Evolutionary conservation across 2,329 filamentous ascomycete genomes (phyloP).

Genomic region (Cladobotryum protrusum): DNA sequence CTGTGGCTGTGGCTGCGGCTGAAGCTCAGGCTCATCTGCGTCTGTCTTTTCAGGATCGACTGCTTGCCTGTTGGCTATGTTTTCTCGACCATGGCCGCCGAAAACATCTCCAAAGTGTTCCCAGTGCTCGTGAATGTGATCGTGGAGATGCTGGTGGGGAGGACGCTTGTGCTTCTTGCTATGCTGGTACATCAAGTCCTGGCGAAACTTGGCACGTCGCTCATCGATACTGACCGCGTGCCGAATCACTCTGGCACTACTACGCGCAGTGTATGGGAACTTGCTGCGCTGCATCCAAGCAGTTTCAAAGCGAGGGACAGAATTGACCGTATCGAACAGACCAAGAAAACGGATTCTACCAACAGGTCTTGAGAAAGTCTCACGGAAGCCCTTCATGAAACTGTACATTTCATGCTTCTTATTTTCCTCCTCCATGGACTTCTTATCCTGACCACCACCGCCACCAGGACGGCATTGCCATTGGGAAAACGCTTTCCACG

Average conservation of each 20-base stretch:
- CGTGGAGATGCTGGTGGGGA: conserved; percentile 18
- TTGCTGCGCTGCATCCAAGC: conserved; percentile 73
- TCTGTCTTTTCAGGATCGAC: not conserved
- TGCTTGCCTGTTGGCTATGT: not conserved
- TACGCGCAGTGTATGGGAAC: conserved; percentile 61
- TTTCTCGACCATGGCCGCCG: not conserved
- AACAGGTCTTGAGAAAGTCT: conserved; percentile 73
- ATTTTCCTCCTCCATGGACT: conserved; percentile 22
- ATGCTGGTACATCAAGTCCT: conserved; percentile 59
- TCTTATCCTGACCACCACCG: conserved; percentile 34
- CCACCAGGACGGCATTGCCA: conserved; percentile 59
- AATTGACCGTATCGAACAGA: conserved; percentile 78
- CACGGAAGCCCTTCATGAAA: conserved; percentile 73
- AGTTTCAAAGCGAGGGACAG: conserved; percentile 69
- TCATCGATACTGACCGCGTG: conserved; percentile 69
- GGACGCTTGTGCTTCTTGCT: conserved; percentile 16
- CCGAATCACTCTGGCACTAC: conserved; percentile 54
- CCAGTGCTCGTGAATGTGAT: conserved; percentile 15
- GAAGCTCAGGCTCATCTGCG: not conserved
- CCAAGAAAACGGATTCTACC: conserved; percentile 69
- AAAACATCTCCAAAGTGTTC: conserved; percentile 5
- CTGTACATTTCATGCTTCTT: conserved; percentile 54
- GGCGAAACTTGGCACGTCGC: conserved; percentile 63
- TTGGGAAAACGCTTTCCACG: conserved; percentile 73
- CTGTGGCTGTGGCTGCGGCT: not conserved